Percentiles rank a stretch among this genome's conserved stretches.
These are phyloP conservation scores for Boletus sp. DNA, from an alignment of 1,284 basidiomycete species.

Conservation along the genomic window DNA sequence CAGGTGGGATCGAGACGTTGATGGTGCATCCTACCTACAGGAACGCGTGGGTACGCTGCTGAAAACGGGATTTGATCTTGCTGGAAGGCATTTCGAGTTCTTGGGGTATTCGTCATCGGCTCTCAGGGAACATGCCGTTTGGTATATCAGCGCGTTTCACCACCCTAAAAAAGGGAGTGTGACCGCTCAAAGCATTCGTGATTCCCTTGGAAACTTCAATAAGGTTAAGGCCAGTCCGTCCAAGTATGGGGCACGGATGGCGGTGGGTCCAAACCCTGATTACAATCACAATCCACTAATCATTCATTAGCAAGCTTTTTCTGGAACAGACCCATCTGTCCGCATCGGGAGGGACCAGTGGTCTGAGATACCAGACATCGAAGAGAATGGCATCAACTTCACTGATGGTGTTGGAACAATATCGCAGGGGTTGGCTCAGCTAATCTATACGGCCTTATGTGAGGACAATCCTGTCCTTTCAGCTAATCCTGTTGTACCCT, in stretches of 20 bases:
- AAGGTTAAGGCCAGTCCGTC: constrained; percentile 58
- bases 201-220: constrained; percentile 60
- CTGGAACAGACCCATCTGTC: constrained; percentile 71
- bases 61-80: constrained; percentile 64
- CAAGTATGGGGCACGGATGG: constrained; percentile 75
- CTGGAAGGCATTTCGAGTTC: constrained; percentile 65
- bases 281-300: constrained; percentile 7
- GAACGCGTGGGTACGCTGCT: constrained; percentile 62
- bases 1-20: constrained; percentile 61
- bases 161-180: constrained; percentile 42
- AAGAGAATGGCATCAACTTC: constrained; percentile 44
- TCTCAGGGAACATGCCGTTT: constrained; percentile 69
- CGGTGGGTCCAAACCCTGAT: constrained; percentile 29
- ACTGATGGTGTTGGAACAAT: constrained; percentile 80
- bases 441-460: constrained; percentile 56
- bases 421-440: constrained; percentile 50
- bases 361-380: constrained; percentile 56
- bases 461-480: constrained; percentile 35
- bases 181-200: constrained; percentile 54
- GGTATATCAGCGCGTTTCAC: constrained; percentile 65
- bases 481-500: constrained; percentile 42
- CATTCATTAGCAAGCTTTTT: constrained; percentile 61
- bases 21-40: constrained; percentile 52
- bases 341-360: constrained; percentile 52
- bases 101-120: constrained; percentile 72